phyloP scores from a whole-genome alignment of 2,329 filamentous ascomycete genomes.

The Rhexocercosporidium sp. region DNA sequence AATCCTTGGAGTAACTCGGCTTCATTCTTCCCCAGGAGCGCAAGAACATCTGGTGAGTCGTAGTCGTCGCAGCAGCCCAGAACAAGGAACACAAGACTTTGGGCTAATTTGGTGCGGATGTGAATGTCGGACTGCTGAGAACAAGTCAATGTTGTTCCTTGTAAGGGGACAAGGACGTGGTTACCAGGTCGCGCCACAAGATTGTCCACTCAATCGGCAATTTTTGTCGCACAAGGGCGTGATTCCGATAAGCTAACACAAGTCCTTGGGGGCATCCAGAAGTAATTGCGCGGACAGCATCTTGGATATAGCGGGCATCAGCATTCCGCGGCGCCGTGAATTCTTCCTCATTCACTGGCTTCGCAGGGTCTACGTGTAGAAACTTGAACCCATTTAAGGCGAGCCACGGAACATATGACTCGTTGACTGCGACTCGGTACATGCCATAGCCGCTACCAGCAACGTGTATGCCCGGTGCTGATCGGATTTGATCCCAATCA shows the following conservation, averaged over 20 bases:
- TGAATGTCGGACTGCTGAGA: conserved; percentile 15
- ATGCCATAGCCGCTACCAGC: not conserved
- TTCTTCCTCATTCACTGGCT: not conserved
- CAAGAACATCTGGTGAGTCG: conserved; percentile 13
- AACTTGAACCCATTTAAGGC: conserved; percentile 3
- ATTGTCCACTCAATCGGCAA: conserved; percentile 16
- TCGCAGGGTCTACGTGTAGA: not conserved
- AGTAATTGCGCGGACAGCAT: conserved; percentile 11
- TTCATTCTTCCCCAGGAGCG: conserved; percentile 23
- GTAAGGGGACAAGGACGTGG: conserved; percentile 1
- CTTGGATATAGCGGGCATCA: conserved; percentile 5
- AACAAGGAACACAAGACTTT: conserved; percentile 20
- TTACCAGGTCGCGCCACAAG: conserved; percentile 23
- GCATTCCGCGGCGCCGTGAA: not conserved
- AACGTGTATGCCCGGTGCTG: conserved; percentile 14
- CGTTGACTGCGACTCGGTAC: conserved; percentile 14
- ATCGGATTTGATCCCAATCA: conserved; percentile 7
- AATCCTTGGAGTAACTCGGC: conserved; percentile 21
- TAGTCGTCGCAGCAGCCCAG: conserved; percentile 24
- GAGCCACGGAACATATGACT: conserved; percentile 12
- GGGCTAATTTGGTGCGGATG: conserved; percentile 15
- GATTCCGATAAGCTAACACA: conserved; percentile 8
- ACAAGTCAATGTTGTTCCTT: conserved; percentile 17
- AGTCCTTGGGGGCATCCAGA: conserved; percentile 1
- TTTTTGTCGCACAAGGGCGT: not conserved